A percentile compares a stretch with the other conserved stretches of the same genome.
phyloP scores from a whole-genome alignment of 768 basidiomycete species.

The Clitopilus hobsonii region DNA sequence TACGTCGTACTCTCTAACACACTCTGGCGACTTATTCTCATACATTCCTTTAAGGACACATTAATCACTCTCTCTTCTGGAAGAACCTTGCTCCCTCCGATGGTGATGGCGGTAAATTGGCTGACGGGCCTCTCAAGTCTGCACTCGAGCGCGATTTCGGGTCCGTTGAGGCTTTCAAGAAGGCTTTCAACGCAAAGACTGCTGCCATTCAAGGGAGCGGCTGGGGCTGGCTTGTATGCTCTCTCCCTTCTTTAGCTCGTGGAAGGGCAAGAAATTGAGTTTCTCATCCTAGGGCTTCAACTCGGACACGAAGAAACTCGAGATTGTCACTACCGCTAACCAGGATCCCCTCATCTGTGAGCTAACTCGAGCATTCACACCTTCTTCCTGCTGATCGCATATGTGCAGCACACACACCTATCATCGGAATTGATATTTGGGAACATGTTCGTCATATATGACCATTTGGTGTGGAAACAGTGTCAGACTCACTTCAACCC shows the following conservation, averaged over 20 bases:
- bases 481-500: constrained; percentile 6
- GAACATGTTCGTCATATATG: constrained; percentile 63
- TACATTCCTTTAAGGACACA: constrained; percentile 54
- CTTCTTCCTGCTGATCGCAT: background rate
- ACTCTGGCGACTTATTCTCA: background rate
- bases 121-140: constrained; percentile 64
- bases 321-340: constrained; percentile 90
- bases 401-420: constrained; percentile 69
- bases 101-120: constrained; percentile 59
- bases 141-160: constrained; percentile 83
- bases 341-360: constrained; percentile 79
- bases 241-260: background rate
- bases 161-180: constrained; percentile 82
- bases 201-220: constrained; percentile 95
- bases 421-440: constrained; percentile 98
- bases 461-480: constrained; percentile 5
- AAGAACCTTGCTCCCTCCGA: constrained; percentile 83
- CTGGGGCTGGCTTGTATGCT: constrained; percentile 92
- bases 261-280: background rate
- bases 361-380: constrained; percentile 6
- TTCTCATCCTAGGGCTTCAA: constrained; percentile 62
- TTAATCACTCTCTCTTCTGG: constrained; percentile 98
- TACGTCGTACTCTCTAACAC: constrained; percentile 17
- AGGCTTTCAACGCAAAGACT: constrained; percentile 79
- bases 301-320: constrained; percentile 62